These are phyloP conservation scores for Herpetospermum pedunculosum DNA, from an alignment of 306 rosid species.

Conservation along the genomic window DNA sequence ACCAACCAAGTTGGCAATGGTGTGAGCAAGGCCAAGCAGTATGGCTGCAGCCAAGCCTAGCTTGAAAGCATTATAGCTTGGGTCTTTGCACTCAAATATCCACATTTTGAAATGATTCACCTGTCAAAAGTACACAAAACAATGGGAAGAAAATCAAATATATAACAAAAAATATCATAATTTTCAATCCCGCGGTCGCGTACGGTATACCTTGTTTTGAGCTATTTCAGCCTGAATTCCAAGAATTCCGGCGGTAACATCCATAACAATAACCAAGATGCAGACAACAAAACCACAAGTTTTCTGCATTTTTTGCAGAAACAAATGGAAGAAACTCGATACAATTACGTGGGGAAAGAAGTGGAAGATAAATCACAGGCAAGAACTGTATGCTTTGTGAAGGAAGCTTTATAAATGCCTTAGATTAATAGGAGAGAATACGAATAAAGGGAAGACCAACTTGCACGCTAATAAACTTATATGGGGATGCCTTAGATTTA, in stretches of 20 bases:
- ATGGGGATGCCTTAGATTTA: constrained; percentile 12
- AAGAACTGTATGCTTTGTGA: neutral
- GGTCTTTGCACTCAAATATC: constrained; percentile 58
- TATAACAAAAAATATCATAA: neutral
- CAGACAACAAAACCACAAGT: constrained; percentile 48
- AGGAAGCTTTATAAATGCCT: neutral
- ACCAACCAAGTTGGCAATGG: constrained; percentile 47
- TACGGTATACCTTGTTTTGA: constrained; percentile 70
- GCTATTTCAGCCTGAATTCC: constrained; percentile 70
- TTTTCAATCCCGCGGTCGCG: neutral
- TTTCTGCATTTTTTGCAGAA: constrained; percentile 31
- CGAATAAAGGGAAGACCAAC: constrained; percentile 31
- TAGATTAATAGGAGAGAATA: constrained; percentile 11
- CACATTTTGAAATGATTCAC: constrained; percentile 46
- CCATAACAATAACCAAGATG: constrained; percentile 42
- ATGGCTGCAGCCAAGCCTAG: constrained; percentile 61
- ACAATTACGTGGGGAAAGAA: neutral
- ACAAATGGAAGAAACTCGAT: neutral
- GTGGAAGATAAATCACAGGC: constrained; percentile 2
- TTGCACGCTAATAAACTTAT: neutral
- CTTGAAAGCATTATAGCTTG: constrained; percentile 59
- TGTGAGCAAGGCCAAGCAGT: constrained; percentile 44
- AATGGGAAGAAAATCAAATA: neutral
- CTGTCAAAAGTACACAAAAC: constrained; percentile 14
- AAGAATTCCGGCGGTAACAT: constrained; percentile 41